phyloP scores from a whole-genome alignment of 2,329 filamentous ascomycete genomes.

The Ophiostoma tasmaniense region DNA sequence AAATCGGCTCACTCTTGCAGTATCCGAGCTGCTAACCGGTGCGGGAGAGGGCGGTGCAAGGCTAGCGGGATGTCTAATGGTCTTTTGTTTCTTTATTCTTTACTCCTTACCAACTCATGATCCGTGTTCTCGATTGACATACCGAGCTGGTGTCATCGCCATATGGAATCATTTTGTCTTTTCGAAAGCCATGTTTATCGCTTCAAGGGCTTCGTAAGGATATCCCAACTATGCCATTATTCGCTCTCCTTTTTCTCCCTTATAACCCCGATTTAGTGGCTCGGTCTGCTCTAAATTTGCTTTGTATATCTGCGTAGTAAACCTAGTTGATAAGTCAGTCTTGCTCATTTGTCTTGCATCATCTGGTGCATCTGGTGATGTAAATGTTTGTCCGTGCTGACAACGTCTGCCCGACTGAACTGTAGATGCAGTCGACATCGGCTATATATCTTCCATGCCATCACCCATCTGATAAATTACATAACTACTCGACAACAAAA shows the following conservation, averaged over 20 bases:
- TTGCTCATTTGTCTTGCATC: too few species aligned
- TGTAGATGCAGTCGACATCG: neutral
- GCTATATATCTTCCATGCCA: neutral
- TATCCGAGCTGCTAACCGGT: too few species aligned
- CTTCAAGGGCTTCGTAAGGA: neutral
- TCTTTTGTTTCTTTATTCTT: too few species aligned
- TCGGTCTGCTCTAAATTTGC: too few species aligned
- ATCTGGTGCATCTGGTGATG: too few species aligned
- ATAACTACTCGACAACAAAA: neutral
- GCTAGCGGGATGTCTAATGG: too few species aligned
- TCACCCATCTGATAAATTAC: neutral
- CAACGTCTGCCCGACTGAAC: neutral
- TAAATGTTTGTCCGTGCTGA: neutral
- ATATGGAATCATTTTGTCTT: neutral
- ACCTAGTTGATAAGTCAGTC: neutral
- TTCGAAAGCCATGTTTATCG: neutral
- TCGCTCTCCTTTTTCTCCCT: too few species aligned
- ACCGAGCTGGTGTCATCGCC: neutral
- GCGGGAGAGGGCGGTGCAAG: too few species aligned
- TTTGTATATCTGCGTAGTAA: neutral
- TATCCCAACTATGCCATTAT: neutral
- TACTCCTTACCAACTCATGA: neutral
- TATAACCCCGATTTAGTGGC: too few species aligned
- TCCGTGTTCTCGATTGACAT: neutral
- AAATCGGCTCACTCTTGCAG: too few species aligned